Base-by-base conservation (phyloP, 768 basidiomycete species). In the Mycena alexandri region DNA sequence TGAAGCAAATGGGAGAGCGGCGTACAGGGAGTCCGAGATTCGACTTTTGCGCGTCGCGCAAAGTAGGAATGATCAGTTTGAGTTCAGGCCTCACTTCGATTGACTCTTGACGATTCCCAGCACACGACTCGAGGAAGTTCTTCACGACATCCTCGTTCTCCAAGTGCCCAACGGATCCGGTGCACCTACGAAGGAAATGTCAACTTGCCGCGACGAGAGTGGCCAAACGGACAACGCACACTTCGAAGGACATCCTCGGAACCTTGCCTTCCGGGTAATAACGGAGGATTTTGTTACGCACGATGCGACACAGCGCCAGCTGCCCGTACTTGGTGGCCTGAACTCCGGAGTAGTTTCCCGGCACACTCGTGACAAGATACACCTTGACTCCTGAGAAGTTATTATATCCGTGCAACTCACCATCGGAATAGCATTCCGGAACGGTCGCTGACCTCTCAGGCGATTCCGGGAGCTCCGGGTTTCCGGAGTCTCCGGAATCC, bases 121-220 rank as follows among this genome's bases (percentile, higher is more conserved):
- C 47, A 17, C 63, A 65, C 36, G 63, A 58, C 12, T 65, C 56
- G 2, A 65, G 48, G 29, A 65, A 43, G 29, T 33, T 65, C 25
- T 52, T 65, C 13, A 65, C 48, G 8, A 65, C 11, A 8, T 16
- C 63, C 16, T 50, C 21, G 2, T 3, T 48, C 3, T 65, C 48
- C n/a, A 65, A 56, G 29, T 43, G 47, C 2, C 63, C 63, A 11
- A 64, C 44, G 5, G 63, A 65, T 1, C 63, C 63, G 8, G 52
- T 50, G 10, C 63, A 65, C 1, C 63, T 65, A 19, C n/a, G 4
- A 50, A n/a, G 42, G 17, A 46, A 24, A n/a, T 19, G n/a, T 19
- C 25, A 3, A 13, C 19, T 13, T 12, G 17, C 24, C n/a, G 13
- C 43, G 13, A 11, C 22, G 14, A 14, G 21, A 13, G 12, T 25